Evolutionary conservation across 2,329 filamentous ascomycete species (phyloP).

Genomic region (Mycocentrospora acerina): DNA sequence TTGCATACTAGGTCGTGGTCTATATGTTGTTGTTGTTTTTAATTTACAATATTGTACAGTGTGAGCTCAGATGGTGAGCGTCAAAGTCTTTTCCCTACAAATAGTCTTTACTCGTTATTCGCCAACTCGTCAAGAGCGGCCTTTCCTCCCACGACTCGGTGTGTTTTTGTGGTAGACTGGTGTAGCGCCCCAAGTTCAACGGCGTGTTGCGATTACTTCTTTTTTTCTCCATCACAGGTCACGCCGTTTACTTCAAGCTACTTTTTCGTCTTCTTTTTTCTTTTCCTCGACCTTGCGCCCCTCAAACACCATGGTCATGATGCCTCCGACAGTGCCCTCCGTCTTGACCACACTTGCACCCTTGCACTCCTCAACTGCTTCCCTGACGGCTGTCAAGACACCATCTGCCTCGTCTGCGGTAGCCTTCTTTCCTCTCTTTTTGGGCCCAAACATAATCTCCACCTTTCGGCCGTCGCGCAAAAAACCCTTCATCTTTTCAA

Average conservation of each 20-base stretch:
- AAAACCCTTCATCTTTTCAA: constrained; percentile 61
- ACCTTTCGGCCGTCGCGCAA: constrained; percentile 74
- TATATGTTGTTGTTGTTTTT: too few species aligned
- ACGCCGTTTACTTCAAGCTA: neutral
- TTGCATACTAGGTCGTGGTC: too few species aligned
- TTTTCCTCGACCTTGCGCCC: constrained; percentile 25
- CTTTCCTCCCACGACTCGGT: too few species aligned
- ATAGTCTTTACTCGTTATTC: too few species aligned
- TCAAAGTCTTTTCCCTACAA: too few species aligned
- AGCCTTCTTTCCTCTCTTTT: constrained; percentile 63
- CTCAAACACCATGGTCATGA: constrained; percentile 36
- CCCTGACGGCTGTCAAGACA: constrained; percentile 56
- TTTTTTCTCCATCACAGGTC: too few species aligned
- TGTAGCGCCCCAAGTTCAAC: too few species aligned
- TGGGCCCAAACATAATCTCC: constrained; percentile 70
- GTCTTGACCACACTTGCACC: constrained; percentile 28
- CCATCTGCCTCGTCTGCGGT: constrained; percentile 58
- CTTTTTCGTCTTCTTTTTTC: constrained; percentile 8
- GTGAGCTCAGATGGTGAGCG: too few species aligned
- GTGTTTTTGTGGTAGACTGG: too few species aligned
- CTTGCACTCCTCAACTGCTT: constrained; percentile 44
- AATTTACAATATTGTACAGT: too few species aligned
- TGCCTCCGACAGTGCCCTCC: constrained; percentile 31
- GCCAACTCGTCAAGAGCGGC: too few species aligned
- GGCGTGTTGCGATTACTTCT: too few species aligned